These are phyloP conservation scores for Pythium diclinum DNA, from an alignment of 352 stramenopile genomes.

Conservation along the genomic window DNA sequence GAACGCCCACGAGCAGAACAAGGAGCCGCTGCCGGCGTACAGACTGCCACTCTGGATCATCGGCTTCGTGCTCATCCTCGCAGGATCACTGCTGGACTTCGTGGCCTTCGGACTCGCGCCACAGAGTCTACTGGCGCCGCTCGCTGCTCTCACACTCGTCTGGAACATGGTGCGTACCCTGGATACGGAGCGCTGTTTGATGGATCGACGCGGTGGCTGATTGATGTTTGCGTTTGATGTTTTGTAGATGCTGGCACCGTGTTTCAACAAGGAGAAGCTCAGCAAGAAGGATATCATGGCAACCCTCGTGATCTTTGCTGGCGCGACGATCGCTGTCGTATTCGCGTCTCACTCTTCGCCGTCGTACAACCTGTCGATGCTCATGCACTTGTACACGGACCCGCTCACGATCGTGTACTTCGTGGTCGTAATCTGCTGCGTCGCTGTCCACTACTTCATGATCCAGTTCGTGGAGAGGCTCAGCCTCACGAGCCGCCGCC, in stretches of 20 bases:
- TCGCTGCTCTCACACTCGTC: slow-evolving; percentile 88
- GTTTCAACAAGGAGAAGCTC: slow-evolving; percentile 87
- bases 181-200: neutral
- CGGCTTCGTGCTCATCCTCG: slow-evolving; percentile 77
- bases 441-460: slow-evolving; percentile 54
- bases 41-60: slow-evolving; percentile 80
- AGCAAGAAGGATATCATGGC: slow-evolving; percentile 73
- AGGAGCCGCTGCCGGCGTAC: slow-evolving; percentile 54
- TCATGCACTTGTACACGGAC: slow-evolving; percentile 76
- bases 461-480: slow-evolving; percentile 68
- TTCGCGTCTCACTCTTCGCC: slow-evolving; percentile 84
- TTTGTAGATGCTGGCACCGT: slow-evolving; percentile 68
- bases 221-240: neutral
- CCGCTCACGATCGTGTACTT: slow-evolving; percentile 66
- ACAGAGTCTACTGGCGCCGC: slow-evolving; percentile 81
- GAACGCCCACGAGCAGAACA: slow-evolving; percentile 44
- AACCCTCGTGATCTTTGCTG: slow-evolving; percentile 81
- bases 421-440: slow-evolving; percentile 48
- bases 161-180: slow-evolving; percentile 82
- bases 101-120: slow-evolving; percentile 88
- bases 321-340: slow-evolving; percentile 78
- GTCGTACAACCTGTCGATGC: slow-evolving; percentile 76
- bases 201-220: neutral
- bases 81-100: slow-evolving; percentile 89
- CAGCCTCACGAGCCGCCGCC: slow-evolving; percentile 62